Evolutionary conservation across 305 asterid species (phyloP).

Genomic region (Plantago coronopus): DNA sequence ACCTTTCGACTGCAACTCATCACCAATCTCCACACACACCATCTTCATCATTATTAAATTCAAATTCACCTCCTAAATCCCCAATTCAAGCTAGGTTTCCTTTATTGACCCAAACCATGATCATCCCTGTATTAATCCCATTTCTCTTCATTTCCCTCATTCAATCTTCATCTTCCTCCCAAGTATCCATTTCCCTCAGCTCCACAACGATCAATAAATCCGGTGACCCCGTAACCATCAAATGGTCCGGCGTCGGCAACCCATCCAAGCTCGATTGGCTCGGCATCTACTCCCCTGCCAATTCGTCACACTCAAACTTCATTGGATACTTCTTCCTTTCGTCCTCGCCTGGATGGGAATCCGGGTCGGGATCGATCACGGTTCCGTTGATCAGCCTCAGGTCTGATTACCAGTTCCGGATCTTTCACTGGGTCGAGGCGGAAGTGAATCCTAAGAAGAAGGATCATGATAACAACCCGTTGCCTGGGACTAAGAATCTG

Average conservation of each 20-base stretch:
- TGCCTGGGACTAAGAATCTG: conserved; percentile 76
- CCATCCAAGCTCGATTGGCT: conserved; percentile 76
- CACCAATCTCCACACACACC: conserved; percentile 9
- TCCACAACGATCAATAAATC: conserved; percentile 52
- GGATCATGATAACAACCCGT: conserved; percentile 83
- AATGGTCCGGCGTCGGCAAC: conserved; percentile 61
- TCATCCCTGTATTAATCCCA: conserved; percentile 21
- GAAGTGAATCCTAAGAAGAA: conserved; percentile 55
- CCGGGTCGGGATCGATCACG: conserved; percentile 81
- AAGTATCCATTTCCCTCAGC: conserved; percentile 42
- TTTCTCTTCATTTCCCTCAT: conserved; percentile 19
- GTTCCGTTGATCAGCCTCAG: conserved; percentile 66
- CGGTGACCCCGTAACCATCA: conserved; percentile 56
- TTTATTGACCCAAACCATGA: conserved; percentile 8
- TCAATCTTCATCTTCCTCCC: conserved; percentile 26
- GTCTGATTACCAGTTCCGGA: conserved; percentile 76
- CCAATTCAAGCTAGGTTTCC: background rate
- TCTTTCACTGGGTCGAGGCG: conserved; percentile 60
- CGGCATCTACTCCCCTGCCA: conserved; percentile 77
- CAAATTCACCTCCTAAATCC: background rate
- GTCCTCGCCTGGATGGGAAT: conserved; percentile 56
- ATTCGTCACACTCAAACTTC: conserved; percentile 53
- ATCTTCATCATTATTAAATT: no score
- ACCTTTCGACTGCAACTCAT: conserved; percentile 6
- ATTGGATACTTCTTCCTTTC: conserved; percentile 83